Percentiles rank a stretch among this genome's conserved stretches.
Conservation (phyloP, 139 green algal genomes). For the Bryopsis sp. region DNA sequence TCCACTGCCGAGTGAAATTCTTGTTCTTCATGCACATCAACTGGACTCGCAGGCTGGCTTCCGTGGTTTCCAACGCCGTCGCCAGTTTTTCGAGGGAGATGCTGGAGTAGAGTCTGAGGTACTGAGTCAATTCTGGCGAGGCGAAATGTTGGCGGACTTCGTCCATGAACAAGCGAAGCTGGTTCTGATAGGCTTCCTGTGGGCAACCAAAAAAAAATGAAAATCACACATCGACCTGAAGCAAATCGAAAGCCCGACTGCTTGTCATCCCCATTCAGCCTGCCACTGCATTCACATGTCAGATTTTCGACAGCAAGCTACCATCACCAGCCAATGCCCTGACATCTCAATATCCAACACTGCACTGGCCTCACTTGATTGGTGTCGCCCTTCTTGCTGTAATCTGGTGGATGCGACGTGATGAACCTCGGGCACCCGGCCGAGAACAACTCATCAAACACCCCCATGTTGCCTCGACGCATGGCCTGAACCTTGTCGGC, state of each 20-base stretch:
- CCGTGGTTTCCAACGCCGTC: slow-evolving; percentile 72
- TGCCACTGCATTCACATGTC: too few relatives aligned
- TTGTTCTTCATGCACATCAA: slow-evolving; percentile 63
- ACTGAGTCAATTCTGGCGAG: slow-evolving; percentile 50
- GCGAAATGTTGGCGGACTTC: slow-evolving; percentile 59
- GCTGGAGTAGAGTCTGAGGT: slow-evolving; percentile 83
- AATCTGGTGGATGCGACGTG: slow-evolving; percentile 50
- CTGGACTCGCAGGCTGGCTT: slow-evolving; percentile 47
- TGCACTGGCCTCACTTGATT: slow-evolving; percentile 47
- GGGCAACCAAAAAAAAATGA: not conserved
- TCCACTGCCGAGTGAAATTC: slow-evolving; percentile 24
- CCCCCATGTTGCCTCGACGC: slow-evolving; percentile 26
- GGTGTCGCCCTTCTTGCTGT: slow-evolving; percentile 60
- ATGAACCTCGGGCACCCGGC: slow-evolving; percentile 98
- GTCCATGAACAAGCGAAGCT: slow-evolving; percentile 80
- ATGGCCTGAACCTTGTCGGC: slow-evolving; percentile 28
- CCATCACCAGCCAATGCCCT: too few relatives aligned
- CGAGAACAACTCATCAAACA: slow-evolving; percentile 89
- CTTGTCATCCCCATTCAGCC: too few relatives aligned
- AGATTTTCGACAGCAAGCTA: too few relatives aligned
- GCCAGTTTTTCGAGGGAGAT: slow-evolving; percentile 86
- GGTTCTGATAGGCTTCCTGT: slow-evolving; percentile 72
- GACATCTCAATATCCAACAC: too few relatives aligned
- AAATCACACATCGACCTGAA: not conserved
- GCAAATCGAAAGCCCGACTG: not conserved